Evolutionary conservation across 2,329 filamentous ascomycete genomes (phyloP).

Genomic region (Arthrobotrys entomopaga): DNA sequence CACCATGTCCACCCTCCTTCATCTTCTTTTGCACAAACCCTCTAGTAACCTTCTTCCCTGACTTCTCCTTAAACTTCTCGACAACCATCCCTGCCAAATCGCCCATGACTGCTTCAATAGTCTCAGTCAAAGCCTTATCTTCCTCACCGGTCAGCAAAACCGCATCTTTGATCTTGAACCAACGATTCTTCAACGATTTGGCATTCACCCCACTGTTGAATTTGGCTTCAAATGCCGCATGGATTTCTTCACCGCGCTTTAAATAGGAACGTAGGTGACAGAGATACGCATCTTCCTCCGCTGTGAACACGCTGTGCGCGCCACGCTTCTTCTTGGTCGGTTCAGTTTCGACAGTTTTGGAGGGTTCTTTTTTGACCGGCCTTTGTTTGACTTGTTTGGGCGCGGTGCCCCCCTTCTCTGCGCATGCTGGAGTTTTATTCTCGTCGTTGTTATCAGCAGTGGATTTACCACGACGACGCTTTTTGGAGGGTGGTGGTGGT

Average conservation of each 20-base stretch:
- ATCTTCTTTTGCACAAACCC: slow-evolving; percentile 38
- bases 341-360: slow-evolving; percentile 1
- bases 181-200: slow-evolving; percentile 19
- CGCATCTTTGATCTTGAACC: slow-evolving; percentile 33
- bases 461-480: slow-evolving; percentile 11
- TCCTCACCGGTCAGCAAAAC: slow-evolving; percentile 18
- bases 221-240: slow-evolving; percentile 21
- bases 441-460: background rate
- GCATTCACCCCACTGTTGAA: slow-evolving; percentile 17
- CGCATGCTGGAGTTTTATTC: too few species aligned
- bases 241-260: slow-evolving; percentile 1
- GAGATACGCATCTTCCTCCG: slow-evolving; percentile 29
- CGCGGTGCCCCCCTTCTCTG: too few species aligned
- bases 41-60: slow-evolving; percentile 28
- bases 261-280: slow-evolving; percentile 9
- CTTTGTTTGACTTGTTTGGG: slow-evolving; percentile 1
- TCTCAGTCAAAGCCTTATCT: slow-evolving; percentile 3
- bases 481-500: slow-evolving; percentile 6
- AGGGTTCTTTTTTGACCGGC: background rate
- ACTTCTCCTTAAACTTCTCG: slow-evolving; percentile 20
- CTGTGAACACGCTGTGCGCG: slow-evolving; percentile 6
- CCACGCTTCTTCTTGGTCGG: background rate
- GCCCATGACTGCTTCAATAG: slow-evolving; percentile 19
- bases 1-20: slow-evolving; percentile 11
- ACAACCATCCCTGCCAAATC: slow-evolving; percentile 22